These are phyloP conservation scores for Solanum stenotomum DNA, from an alignment of 257 asterid genomes.

Conservation along the genomic window DNA sequence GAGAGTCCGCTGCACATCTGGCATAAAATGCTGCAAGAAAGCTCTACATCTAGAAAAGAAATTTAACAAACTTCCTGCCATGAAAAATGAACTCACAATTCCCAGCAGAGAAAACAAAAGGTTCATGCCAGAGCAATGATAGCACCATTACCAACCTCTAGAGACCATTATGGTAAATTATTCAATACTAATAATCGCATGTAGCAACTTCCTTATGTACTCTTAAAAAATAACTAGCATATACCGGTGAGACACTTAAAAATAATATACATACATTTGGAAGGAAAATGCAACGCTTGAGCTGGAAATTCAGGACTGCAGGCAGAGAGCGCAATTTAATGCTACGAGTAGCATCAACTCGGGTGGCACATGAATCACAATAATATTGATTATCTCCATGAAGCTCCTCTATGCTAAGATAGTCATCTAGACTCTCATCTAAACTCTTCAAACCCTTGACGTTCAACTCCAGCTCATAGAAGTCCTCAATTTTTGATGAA, in stretches of 20 bases:
- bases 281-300: constrained; percentile 95
- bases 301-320: constrained; percentile 86
- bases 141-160: background rate
- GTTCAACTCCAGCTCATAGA: constrained; percentile 93
- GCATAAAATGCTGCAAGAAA: background rate
- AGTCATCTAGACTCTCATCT: constrained; percentile 84
- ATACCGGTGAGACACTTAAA: constrained; percentile 2
- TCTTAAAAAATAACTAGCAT: constrained; percentile 1
- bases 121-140: background rate
- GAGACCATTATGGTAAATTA: background rate
- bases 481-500: constrained; percentile 86
- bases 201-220: background rate
- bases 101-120: background rate
- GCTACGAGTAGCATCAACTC: constrained; percentile 94
- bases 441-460: constrained; percentile 85
- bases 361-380: constrained; percentile 75
- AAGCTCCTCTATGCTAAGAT: constrained; percentile 86
- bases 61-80: background rate
- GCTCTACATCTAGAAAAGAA: background rate
- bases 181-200: background rate
- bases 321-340: constrained; percentile 92
- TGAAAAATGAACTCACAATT: background rate
- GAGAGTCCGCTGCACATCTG: background rate
- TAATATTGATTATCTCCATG: constrained; percentile 90
- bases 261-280: constrained; percentile 57